Evolutionary conservation across 495 filamentous ascomycete genomes (phyloP), one percentile per base, ranked within the genome.

Genomic region (Penicillium simplicissimum): DNA sequence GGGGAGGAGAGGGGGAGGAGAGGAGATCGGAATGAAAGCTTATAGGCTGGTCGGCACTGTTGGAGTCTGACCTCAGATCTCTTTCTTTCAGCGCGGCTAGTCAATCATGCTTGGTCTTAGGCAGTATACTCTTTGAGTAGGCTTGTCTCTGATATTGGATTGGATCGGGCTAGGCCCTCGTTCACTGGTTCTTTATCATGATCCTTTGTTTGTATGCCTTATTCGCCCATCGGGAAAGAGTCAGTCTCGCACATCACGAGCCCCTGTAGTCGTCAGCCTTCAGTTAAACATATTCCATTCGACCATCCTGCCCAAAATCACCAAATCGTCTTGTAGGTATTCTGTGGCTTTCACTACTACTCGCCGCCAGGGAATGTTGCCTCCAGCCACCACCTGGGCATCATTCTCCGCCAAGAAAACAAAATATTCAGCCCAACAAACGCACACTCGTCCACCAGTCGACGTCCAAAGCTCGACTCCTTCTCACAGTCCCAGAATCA

Each of bases 41-140:
- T 21, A 57, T 33, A 21, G 31, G 51, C 28, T 17, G 23, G 36
- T 56, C 51, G 43, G 33, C 36, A 57, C 53, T n/a, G 53, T 57
- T 19, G 47, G 47, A 40, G 38, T 47, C 59, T 57, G 53, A 61
- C 45, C 59, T 52, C 53, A 52, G 59, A 61, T 25, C 58, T 45
- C 57, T 38, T 37, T 6, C 19, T 38, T 49, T 31, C 45, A 49
- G 45, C 45, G 15, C 23, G 25, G 19, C 14, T 8, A 6, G 45
- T 49, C 45, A 25, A 31, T 49, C 5, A 49, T 28, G 11, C 45
- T 28, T n/a, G 11, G 14, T 15, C 45, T 49, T n/a, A 23, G 13
- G 19, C 23, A 13, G n/a, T 49, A 13, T 49, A 31, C 45, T 28
- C 13, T n/a, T 31, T 25, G 3, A 10, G 23, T 21, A 49, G 45